Conservation (phyloP, 768 basidiomycete species). For the Tylopilus plumbeoviolaceoides region DNA sequence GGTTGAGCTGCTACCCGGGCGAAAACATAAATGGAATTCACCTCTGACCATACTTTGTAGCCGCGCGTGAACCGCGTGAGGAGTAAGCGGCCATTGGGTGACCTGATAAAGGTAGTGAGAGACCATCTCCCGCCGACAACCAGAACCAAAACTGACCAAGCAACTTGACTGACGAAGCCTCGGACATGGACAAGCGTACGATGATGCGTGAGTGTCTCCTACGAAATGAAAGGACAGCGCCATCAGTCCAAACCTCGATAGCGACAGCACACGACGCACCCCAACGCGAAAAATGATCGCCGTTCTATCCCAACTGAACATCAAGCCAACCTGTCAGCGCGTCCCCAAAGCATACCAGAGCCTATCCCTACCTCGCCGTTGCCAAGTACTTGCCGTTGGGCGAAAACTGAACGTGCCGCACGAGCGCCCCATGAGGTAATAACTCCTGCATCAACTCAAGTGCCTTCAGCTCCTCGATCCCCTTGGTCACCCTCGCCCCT, state of each 20-base stretch:
- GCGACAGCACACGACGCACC: conserved; percentile 23
- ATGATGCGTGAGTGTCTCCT: conserved; percentile 41
- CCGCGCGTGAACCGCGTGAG: conserved; percentile 46
- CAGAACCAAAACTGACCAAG: conserved; percentile 33
- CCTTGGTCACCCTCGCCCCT: conserved; percentile 34
- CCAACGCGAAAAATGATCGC: conserved; percentile 45
- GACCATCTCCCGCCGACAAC: not conserved
- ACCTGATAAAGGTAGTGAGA: conserved; percentile 29
- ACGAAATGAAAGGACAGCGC: not conserved
- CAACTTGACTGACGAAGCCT: conserved; percentile 52
- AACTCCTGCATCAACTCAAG: conserved; percentile 38
- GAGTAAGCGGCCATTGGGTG: conserved; percentile 42
- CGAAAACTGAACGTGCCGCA: conserved; percentile 53
- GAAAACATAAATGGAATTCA: conserved; percentile 8
- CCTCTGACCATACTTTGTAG: conserved; percentile 52
- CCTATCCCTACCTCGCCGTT: conserved; percentile 42
- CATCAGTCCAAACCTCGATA: not conserved
- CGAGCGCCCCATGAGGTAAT: conserved; percentile 43
- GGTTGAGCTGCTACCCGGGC: not conserved
- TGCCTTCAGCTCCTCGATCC: conserved; percentile 38
- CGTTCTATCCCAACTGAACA: conserved; percentile 45
- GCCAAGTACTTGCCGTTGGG: conserved; percentile 52
- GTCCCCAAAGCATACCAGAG: not conserved
- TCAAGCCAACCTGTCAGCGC: not conserved
- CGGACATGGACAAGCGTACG: conserved; percentile 46